These are phyloP conservation scores for Thymus mandschuricus DNA, from an alignment of 257 asterid genomes.

Conservation along the genomic window DNA sequence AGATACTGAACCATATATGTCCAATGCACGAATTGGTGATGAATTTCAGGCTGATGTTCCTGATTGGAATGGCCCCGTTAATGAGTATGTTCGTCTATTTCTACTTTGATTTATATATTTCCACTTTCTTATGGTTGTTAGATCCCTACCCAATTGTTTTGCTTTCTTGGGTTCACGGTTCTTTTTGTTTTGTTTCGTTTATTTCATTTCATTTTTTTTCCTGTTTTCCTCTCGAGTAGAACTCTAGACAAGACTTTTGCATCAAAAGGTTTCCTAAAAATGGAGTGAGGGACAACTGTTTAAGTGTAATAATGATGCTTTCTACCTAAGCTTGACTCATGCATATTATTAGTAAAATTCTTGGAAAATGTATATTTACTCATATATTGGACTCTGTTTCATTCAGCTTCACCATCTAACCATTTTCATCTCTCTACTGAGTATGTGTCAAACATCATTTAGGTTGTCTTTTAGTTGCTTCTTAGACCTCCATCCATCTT, in stretches of 20 bases:
- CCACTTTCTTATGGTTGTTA: background rate
- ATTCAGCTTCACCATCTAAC: background rate
- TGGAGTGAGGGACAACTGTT: no score
- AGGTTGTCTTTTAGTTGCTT: constrained; percentile 13
- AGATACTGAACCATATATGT: constrained; percentile 56
- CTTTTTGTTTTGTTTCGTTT: background rate
- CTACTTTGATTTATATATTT: constrained; percentile 2
- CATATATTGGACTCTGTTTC: constrained; percentile 2
- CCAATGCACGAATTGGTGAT: constrained; percentile 68
- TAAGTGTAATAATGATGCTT: background rate
- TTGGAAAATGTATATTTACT: constrained; percentile 10
- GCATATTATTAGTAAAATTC: background rate
- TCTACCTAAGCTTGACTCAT: background rate
- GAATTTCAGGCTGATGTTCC: constrained; percentile 82
- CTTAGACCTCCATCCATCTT: constrained; percentile 5
- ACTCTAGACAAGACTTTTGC: background rate
- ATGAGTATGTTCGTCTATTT: constrained; percentile 60
- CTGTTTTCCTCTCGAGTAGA: background rate
- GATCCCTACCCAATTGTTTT: background rate
- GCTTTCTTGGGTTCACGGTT: background rate
- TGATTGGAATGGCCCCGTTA: constrained; percentile 62
- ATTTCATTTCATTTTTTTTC: background rate
- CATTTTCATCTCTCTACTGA: background rate
- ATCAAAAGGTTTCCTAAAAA: no score
- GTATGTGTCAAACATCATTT: constrained; percentile 4